Evolutionary conservation across 768 basidiomycete genomes (phyloP).

Genomic region (Austroboletus eburneus): DNA sequence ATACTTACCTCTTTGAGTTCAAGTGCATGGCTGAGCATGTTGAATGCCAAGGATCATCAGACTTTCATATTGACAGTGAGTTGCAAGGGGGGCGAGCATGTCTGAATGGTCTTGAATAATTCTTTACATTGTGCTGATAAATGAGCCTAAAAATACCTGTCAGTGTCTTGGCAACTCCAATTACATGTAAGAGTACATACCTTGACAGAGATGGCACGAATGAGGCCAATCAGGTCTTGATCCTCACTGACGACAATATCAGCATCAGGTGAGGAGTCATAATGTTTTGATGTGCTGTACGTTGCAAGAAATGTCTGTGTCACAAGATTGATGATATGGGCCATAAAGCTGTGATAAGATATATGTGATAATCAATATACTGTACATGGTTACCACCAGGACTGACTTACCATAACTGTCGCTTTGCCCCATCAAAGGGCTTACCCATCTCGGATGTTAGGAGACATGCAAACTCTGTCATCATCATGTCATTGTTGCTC

Average conservation of each 20-base stretch:
- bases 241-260: background rate
- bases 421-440: background rate
- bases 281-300: conserved; percentile 1
- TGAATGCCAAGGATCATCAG: conserved; percentile 4
- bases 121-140: conserved; percentile 2
- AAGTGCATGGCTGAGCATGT: background rate
- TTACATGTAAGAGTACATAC: background rate
- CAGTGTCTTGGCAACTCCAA: background rate
- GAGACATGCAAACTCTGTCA: background rate
- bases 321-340: background rate
- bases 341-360: background rate
- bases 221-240: background rate
- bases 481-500: background rate
- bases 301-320: background rate
- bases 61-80: conserved; percentile 6
- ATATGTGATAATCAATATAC: background rate
- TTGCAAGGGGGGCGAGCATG: background rate
- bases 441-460: conserved; percentile 14
- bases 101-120: conserved; percentile 7
- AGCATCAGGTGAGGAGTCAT: background rate
- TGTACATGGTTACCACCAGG: background rate
- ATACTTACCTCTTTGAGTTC: conserved; percentile 4
- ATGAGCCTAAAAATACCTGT: background rate
- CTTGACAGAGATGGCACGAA: conserved; percentile 5
- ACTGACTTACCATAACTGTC: background rate